Base-by-base conservation (phyloP, 169 alveolate genomes). In the Plasmodium relictum region DNA sequence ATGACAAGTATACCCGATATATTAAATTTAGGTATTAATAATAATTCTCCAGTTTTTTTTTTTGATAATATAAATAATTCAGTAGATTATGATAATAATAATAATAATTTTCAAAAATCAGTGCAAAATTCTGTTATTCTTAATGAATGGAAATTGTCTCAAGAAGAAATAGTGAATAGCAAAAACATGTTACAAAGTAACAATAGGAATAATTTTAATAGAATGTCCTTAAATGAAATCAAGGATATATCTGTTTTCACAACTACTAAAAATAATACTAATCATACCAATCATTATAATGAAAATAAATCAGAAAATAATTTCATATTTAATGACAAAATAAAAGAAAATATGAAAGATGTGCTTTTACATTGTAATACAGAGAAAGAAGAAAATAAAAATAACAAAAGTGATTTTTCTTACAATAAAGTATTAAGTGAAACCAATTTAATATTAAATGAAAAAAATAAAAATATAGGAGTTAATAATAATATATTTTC, bases 11-110 rank as follows among this genome's bases (percentile, higher is more conserved):
- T 78, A 68, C 44, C 78, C 22, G 89, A 78, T 3, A 48, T 78
- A 8, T 39, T 78, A 20, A 65, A 52, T 42, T 78, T 78, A 8
- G 68, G 45, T 6, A 42, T 31, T 20, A 41, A 78, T 24, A 78
- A 76, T 18, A 76, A 78, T 26, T 24, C 74, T 3, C n/a, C 74
- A 18, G 54, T 78, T 65, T 50, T 78, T 78, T 78, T 45, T 78
- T 78, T 78, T 45, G 89, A 78, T 41, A 78, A 78, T 14, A 48
- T 78, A 20, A 26, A 78, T 66, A 78, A 78, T 56, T 78, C 88
- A 20, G 39, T 56, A 20, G 88, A 73, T 39, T 73, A 73, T 73
- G 71, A 42, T 24, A 22, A 37, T 10, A 76, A 62, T 52, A 31
- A 76, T 63, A 65, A 61, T n/a, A 41, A 18, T 12, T 58, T 63